Conservation (phyloP, 495 filamentous ascomycete genomes). For the Xylaria flabelliformis region DNA sequence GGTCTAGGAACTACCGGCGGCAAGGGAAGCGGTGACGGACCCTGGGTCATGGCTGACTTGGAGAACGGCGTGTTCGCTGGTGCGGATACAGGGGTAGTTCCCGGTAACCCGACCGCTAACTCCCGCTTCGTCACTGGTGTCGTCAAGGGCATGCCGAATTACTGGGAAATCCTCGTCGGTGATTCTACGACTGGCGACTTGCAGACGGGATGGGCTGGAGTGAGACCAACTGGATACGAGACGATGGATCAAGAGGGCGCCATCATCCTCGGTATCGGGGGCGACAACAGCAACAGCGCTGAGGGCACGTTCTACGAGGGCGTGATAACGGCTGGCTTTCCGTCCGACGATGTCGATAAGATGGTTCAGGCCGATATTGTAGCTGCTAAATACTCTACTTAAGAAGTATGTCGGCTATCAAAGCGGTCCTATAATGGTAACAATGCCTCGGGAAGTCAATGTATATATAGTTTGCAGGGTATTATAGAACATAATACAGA, state of each 20-base stretch:
- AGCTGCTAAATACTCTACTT: slow-evolving; percentile 6
- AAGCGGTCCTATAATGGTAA: neutral
- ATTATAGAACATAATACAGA: too few relatives aligned
- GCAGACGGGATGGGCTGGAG: neutral
- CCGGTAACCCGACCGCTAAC: slow-evolving; percentile 1
- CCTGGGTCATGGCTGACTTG: slow-evolving; percentile 15
- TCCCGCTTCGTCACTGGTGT: slow-evolving; percentile 4
- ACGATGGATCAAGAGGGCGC: neutral
- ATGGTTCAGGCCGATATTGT: slow-evolving; percentile 5
- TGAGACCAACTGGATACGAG: slow-evolving; percentile 6
- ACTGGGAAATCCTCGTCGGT: slow-evolving; percentile 8
- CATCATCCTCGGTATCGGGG: slow-evolving; percentile 8
- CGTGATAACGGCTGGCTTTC: slow-evolving; percentile 9
- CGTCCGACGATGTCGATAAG: slow-evolving; percentile 7
- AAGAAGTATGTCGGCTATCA: neutral
- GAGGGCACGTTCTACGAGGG: slow-evolving; percentile 16
- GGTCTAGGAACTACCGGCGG: slow-evolving; percentile 5
- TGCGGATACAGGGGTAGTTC: neutral
- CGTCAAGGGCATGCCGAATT: slow-evolving; percentile 11
- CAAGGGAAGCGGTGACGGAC: neutral
- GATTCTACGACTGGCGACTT: slow-evolving; percentile 5
- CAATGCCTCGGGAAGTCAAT: neutral
- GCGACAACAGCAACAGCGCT: slow-evolving; percentile 11
- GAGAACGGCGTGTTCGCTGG: slow-evolving; percentile 12
- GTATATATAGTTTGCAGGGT: neutral